phyloP scores from a whole-genome alignment of 2,329 filamentous ascomycete species.

The Cordyceps tenuipes region DNA sequence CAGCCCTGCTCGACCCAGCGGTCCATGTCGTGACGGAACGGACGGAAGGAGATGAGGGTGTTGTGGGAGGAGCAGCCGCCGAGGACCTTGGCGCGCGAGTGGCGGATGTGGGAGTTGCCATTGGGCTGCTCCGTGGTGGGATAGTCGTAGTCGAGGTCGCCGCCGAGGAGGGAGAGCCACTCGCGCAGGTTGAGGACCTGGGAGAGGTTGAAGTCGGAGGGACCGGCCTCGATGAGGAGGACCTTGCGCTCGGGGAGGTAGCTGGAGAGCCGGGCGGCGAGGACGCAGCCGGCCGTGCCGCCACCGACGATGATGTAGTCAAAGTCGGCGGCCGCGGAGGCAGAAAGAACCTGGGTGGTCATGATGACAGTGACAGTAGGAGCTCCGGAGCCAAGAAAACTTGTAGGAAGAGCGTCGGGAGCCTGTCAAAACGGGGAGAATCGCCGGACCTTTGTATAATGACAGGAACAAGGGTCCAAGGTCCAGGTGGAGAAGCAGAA shows the following conservation, averaged over 20 bases:
- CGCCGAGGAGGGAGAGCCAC: slow-evolving; percentile 77
- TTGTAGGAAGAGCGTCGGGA: background rate
- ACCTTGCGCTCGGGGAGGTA: slow-evolving; percentile 77
- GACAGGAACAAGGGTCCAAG: background rate
- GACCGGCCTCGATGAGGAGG: slow-evolving; percentile 79
- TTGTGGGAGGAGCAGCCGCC: slow-evolving; percentile 93
- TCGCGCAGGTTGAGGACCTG: slow-evolving; percentile 78
- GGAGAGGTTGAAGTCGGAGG: slow-evolving; percentile 82
- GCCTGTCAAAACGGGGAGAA: background rate
- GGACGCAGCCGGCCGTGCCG: slow-evolving; percentile 78
- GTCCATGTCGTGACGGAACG: slow-evolving; percentile 80
- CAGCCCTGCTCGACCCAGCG: slow-evolving; percentile 77
- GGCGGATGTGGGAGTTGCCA: slow-evolving; percentile 85
- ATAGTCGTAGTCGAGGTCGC: slow-evolving; percentile 88
- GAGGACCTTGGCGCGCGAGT: slow-evolving; percentile 85
- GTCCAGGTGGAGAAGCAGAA: background rate
- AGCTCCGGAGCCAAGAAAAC: background rate
- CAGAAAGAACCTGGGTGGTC: slow-evolving; percentile 61
- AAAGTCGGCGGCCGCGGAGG: slow-evolving; percentile 57
- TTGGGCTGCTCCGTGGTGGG: slow-evolving; percentile 82
- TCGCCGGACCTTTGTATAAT: background rate
- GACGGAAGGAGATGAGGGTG: slow-evolving; percentile 85
- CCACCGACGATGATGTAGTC: slow-evolving; percentile 84
- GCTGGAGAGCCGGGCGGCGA: slow-evolving; percentile 70
- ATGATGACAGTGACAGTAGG: slow-evolving; percentile 31